These are phyloP conservation scores for Epichloe sibirici DNA, from an alignment of 2,329 filamentous ascomycete genomes.

Conservation along the genomic window DNA sequence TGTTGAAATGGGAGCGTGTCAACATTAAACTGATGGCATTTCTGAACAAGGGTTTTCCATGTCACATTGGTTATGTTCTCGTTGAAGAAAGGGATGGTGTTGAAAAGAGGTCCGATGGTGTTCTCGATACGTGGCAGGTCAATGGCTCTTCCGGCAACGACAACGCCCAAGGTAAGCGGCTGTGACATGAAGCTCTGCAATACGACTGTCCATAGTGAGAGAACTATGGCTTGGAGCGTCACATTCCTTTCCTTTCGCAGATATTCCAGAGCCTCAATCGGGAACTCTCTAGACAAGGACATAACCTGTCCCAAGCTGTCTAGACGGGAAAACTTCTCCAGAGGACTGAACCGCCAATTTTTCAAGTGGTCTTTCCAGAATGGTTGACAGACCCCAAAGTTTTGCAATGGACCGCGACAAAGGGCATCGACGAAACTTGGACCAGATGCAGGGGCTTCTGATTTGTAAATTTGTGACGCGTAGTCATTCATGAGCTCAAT, in stretches of 20 bases:
- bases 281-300: slow-evolving; percentile 15
- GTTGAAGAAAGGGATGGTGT: slow-evolving; percentile 66
- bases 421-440: slow-evolving; percentile 56
- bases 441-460: slow-evolving; percentile 15
- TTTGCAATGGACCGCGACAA: slow-evolving; percentile 53
- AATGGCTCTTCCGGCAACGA: slow-evolving; percentile 68
- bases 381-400: slow-evolving; percentile 23
- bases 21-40: slow-evolving; percentile 61
- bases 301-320: slow-evolving; percentile 6
- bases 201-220: slow-evolving; percentile 60
- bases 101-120: slow-evolving; percentile 76
- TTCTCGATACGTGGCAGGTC: slow-evolving; percentile 52
- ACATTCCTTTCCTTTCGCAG: slow-evolving; percentile 50
- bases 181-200: slow-evolving; percentile 39
- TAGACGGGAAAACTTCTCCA: background rate
- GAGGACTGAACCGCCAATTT: slow-evolving; percentile 12
- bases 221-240: slow-evolving; percentile 66
- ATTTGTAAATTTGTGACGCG: slow-evolving; percentile 26
- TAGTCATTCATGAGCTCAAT: slow-evolving; percentile 53
- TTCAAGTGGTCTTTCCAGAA: slow-evolving; percentile 59
- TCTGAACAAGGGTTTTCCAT: slow-evolving; percentile 47
- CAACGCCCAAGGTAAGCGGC: slow-evolving; percentile 52
- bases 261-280: slow-evolving; percentile 33
- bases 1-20: slow-evolving; percentile 56
- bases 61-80: slow-evolving; percentile 29